phyloP scores from a whole-genome alignment of 257 asterid species.

The Solanum medicagineum region DNA sequence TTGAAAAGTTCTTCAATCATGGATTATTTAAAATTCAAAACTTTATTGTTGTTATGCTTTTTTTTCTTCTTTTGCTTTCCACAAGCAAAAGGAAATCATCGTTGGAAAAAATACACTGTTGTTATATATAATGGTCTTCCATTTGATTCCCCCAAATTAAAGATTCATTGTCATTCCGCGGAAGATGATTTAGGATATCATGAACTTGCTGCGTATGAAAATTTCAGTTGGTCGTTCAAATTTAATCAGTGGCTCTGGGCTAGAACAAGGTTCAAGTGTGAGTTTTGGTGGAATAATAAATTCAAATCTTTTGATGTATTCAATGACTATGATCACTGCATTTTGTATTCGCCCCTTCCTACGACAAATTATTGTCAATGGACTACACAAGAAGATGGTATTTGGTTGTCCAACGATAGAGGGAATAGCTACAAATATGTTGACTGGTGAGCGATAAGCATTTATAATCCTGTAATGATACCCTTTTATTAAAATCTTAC shows the following conservation, averaged over 20 bases:
- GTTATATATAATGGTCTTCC: background rate
- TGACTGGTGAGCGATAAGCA: background rate
- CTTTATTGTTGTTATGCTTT: background rate
- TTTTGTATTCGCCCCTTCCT: background rate
- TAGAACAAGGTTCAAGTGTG: background rate
- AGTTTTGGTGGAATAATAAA: background rate
- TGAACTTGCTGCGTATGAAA: background rate
- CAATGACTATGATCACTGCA: background rate
- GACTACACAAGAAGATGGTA: background rate
- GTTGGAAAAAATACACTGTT: background rate
- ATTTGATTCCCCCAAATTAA: background rate
- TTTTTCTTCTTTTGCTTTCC: background rate
- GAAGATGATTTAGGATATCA: background rate
- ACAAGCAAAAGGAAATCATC: background rate
- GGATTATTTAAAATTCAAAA: background rate
- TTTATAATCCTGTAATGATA: background rate
- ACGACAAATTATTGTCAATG: background rate
- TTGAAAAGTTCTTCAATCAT: background rate
- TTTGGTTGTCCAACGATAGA: background rate
- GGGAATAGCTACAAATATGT: background rate
- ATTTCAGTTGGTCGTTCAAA: background rate
- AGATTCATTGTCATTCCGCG: background rate
- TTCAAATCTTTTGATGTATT: background rate
- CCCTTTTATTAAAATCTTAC: no score
- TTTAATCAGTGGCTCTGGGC: background rate